phyloP scores from a whole-genome alignment of 345 rosid genomes.

The Geranium rotundifolium region DNA sequence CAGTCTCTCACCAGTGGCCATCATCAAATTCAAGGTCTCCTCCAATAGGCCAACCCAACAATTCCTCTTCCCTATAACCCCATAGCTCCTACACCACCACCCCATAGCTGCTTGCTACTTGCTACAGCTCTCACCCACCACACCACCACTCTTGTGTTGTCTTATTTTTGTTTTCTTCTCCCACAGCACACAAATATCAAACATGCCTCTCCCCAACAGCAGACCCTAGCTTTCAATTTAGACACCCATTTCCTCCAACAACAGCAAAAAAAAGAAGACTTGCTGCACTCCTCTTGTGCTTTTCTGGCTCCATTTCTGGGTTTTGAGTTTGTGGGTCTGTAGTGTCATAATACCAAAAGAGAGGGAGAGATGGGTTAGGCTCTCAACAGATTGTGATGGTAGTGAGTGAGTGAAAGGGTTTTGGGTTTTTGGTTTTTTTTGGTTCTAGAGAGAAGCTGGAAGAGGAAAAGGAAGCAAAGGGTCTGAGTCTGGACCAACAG shows the following conservation, averaged over 20 bases:
- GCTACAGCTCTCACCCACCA: too few relatives aligned
- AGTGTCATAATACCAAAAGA: background rate
- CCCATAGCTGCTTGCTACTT: background rate
- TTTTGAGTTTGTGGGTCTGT: background rate
- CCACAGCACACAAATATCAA: background rate
- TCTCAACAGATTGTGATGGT: slow-evolving; percentile 19
- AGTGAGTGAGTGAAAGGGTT: slow-evolving; percentile 9
- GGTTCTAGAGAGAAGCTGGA: slow-evolving; percentile 40
- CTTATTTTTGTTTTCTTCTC: background rate
- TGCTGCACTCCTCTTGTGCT: too few relatives aligned
- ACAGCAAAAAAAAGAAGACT: too few relatives aligned
- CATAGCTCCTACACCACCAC: background rate
- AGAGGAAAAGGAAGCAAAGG: slow-evolving; percentile 22
- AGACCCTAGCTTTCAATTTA: too few relatives aligned
- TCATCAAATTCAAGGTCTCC: slow-evolving; percentile 12
- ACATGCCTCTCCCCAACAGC: too few relatives aligned
- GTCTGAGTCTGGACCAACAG: slow-evolving; percentile 37
- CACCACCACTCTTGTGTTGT: too few relatives aligned
- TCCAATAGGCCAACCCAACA: slow-evolving; percentile 11
- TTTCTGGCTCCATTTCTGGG: background rate
- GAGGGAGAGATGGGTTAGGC: slow-evolving; percentile 41
- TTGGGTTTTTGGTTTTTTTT: background rate
- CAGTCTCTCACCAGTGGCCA: slow-evolving; percentile 24
- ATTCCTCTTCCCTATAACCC: slow-evolving; percentile 16
- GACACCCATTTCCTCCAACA: background rate